Evolutionary conservation across 805 yeast species (phyloP).

Genomic region (Lipomyces yamadae): DNA sequence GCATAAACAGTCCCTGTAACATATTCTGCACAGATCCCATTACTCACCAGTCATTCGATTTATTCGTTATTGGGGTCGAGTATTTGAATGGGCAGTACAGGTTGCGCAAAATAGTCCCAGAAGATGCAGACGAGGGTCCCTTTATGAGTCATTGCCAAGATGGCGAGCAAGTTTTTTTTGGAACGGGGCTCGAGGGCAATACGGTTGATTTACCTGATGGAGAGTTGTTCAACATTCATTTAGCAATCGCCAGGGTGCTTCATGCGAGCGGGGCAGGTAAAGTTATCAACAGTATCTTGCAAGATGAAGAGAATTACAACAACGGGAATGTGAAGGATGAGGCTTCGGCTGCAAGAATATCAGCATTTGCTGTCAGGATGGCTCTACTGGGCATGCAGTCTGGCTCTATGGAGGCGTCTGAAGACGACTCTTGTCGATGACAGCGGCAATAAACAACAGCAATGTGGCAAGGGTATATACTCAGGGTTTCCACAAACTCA

Average conservation of each 20-base stretch:
- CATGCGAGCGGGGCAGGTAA: neutral
- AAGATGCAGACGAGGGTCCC: slow-evolving; percentile 2
- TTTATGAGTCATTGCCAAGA: slow-evolving; percentile 5
- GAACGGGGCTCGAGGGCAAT: slow-evolving; percentile 1
- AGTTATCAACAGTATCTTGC: slow-evolving; percentile 1
- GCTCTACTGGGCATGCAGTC: neutral
- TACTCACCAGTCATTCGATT: slow-evolving; percentile 5
- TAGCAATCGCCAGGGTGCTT: too few relatives aligned
- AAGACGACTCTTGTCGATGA: slow-evolving; percentile 1
- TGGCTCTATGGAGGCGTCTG: slow-evolving; percentile 1
- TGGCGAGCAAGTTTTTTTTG: neutral
- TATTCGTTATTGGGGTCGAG: slow-evolving; percentile 1
- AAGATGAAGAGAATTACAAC: slow-evolving; percentile 1
- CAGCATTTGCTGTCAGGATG: neutral
- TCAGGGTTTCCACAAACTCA: slow-evolving; percentile 5
- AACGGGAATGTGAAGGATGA: neutral
- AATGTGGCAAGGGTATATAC: slow-evolving; percentile 3
- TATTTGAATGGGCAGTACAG: slow-evolving; percentile 3
- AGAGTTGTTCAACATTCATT: too few relatives aligned
- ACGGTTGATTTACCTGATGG: neutral
- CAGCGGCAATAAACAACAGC: neutral
- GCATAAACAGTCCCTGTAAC: neutral
- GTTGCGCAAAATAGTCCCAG: slow-evolving; percentile 6
- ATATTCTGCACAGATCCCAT: neutral
- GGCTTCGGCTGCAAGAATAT: neutral